Evolutionary conservation across 345 rosid genomes (phyloP), one percentile per base, ranked within the genome.

Genomic region (Corchorus olitorius): DNA sequence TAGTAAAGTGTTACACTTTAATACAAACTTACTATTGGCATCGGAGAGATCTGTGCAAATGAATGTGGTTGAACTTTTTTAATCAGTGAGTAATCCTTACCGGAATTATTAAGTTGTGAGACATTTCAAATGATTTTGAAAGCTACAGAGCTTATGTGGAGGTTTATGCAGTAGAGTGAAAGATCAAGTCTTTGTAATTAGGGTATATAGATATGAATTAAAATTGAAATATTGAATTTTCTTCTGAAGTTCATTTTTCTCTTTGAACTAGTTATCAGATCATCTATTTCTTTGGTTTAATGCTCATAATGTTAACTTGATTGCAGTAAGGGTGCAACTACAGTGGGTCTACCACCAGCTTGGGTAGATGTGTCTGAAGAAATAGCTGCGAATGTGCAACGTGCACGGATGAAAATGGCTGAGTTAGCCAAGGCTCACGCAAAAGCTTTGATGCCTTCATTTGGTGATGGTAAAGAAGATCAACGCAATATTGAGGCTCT

Each of bases 281-380:
- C 16, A 22, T 48, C 17, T 5, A 14, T 72, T 74, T 19, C 19
- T 43, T 54, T 43, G 37, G 75, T 65, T 67, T 65, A 46, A 68
- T 65, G 39, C 19, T 48, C 56, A 55, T 54, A 41, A 35, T 50
- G 43, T 65, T 70, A 75, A 62, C 63, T 53, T 87, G 80, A 39
- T 76, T 81, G 90, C 93, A 88, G 94, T 83, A 94, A 86, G 74
- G 97, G 93, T 82, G 90, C 89, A 69, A 65, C 84, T 74, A 86
- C 97, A 56, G 89, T 91, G 60, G 95, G 98, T 72, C 81, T 97
- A 72, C 99, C 97, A 10, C 99, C 98, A 43, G 91, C 90, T 80
- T 94, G 98, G 99, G 98, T 97, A 68, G 97, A 92, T 87, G 89
- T 92, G 27, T 93, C 99, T 12, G 97, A 94, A 87, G 99, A 92